Conservation (phyloP, 768 basidiomycete species). For the Butyriboletus loyo region DNA sequence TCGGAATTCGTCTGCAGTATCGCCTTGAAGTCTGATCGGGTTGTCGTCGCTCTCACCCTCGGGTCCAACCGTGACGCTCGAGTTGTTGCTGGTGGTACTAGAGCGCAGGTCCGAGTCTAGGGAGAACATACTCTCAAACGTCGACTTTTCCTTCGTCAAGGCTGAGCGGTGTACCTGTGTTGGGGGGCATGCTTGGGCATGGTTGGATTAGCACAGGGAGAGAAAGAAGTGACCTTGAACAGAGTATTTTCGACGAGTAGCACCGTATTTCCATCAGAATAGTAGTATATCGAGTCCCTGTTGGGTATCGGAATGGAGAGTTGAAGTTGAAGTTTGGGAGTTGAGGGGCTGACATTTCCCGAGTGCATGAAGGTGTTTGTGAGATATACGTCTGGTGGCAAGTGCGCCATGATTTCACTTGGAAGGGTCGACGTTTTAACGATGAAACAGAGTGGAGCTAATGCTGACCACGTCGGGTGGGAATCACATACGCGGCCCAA, state of each 20-base stretch:
- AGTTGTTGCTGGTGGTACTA: conserved; percentile 14
- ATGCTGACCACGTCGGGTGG: conserved; percentile 10
- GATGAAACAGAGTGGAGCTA: conserved; percentile 10
- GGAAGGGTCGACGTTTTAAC: conserved; percentile 9
- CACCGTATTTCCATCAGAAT: conserved; percentile 39
- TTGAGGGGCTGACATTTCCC: conserved; percentile 29
- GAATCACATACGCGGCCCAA: conserved; percentile 9
- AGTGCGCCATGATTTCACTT: conserved; percentile 26
- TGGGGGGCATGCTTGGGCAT: conserved; percentile 19
- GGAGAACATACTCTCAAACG: conserved; percentile 47
- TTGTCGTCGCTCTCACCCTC: conserved; percentile 52
- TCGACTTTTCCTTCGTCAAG: conserved; percentile 43
- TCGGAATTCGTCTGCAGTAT: conserved; percentile 48
- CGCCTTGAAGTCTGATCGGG: conserved; percentile 46
- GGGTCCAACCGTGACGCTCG: conserved; percentile 30
- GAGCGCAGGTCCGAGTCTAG: conserved; percentile 36
- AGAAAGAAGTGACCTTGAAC: conserved; percentile 43
- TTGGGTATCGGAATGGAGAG: conserved; percentile 33
- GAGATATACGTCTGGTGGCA: conserved; percentile 31
- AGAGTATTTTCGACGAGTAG: conserved; percentile 43
- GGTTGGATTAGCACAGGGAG: conserved; percentile 9
- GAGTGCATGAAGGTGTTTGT: conserved; percentile 35
- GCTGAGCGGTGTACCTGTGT: conserved; percentile 39
- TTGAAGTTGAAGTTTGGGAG: conserved; percentile 33
- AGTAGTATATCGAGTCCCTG: conserved; percentile 41